These are phyloP conservation scores for Rhizophora apiculata DNA, from an alignment of 345 rosid species.

Conservation along the genomic window DNA sequence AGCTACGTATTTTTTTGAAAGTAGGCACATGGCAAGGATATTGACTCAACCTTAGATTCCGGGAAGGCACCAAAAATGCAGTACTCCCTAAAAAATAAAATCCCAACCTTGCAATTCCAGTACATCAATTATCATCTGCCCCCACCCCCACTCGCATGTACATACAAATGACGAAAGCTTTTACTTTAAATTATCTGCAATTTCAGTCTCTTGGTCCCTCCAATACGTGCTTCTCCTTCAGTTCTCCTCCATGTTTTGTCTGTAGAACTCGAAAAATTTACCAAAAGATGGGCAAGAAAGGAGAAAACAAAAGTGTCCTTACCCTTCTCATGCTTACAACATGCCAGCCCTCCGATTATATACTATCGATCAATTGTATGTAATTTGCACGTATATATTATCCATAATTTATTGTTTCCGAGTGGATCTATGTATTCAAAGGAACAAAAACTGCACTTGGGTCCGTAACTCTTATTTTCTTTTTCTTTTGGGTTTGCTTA, in stretches of 20 bases:
- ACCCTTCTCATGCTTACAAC: background rate
- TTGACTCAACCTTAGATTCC: no score
- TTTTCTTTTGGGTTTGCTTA: background rate
- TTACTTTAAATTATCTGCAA: background rate
- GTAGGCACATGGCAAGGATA: no score
- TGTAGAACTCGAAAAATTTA: background rate
- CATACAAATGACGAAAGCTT: background rate
- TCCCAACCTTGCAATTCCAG: background rate
- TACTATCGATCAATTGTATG: background rate
- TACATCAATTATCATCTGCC: background rate
- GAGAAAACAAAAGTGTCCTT: background rate
- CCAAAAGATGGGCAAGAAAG: background rate
- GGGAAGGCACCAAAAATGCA: no score
- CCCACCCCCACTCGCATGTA: background rate
- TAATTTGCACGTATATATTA: background rate
- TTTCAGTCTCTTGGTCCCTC: background rate
- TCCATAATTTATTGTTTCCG: background rate
- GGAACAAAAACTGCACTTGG: no score
- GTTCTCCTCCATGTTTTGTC: background rate
- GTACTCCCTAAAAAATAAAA: background rate
- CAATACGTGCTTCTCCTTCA: background rate
- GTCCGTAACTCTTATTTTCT: no score
- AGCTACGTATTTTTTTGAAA: no score
- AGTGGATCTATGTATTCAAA: no score
- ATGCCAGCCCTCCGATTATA: background rate